Base-by-base conservation (phyloP, 306 rosid species). In the Carpinus viminea region DNA sequence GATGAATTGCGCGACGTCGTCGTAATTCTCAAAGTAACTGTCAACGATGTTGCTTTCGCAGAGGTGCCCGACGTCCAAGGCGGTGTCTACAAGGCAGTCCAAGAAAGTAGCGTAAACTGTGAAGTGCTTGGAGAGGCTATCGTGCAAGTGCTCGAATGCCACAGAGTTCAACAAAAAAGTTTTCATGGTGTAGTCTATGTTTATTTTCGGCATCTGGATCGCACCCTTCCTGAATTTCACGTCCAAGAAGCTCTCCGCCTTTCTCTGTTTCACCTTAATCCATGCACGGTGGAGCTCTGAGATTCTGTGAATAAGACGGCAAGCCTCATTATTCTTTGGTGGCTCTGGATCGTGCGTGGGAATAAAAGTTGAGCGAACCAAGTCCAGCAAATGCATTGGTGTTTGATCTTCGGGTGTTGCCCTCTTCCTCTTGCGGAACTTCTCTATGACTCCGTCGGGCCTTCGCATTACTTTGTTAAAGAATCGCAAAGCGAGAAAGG, bases 381-480 rank as follows among this genome's bases (percentile, higher is more conserved):
- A 72, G 21, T 86, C 86, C 3, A 86, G 83, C 26, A 86, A 73
- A 45, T 83, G 86, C 78, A 41, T 21, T 5, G 80, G 76, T 38
- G 78, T 60, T 16, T 36, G 2, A 36, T 36, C 41, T 0, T 28
- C 1, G 41, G 41, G 41, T 36, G 41, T 2, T 36, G 41, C n/a
- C n/a, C n/a, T n/a, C n/a, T n/a, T 2, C 4, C 2, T 2, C 3
- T 36, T 36, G 41, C 1, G 41, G 41, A 36, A 36, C 41, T 36
- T 36, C 4, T 36, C 41, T 36, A 36, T 36, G 41, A 36, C 41
- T 36, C 4, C 41, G 1, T 79, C 75, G 2, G 80, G 77, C 48
- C 89, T 80, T n/a, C n/a, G 78, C 78, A 66, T 79, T 24, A 18
- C 45, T 68, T 47, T 15, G 80, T 86, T 83, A 76, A 86, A 86